These are phyloP conservation scores for Pseudogymnoascus sp. DNA, from an alignment of 2,329 filamentous ascomycete genomes.

Conservation along the genomic window DNA sequence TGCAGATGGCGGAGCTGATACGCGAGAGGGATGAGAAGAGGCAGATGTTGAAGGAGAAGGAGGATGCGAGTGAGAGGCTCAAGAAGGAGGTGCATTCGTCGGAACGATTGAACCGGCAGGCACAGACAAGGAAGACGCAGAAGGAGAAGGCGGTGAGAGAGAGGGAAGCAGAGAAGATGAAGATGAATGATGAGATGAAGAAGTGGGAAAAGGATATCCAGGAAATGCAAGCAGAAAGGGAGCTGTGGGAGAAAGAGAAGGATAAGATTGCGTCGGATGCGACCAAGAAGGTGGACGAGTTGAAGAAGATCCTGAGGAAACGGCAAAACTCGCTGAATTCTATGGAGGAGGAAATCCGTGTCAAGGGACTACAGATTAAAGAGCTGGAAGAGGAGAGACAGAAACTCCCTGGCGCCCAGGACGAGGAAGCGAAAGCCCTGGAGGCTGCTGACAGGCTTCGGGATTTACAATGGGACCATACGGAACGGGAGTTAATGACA, in stretches of 20 bases:
- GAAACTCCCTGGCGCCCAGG: conserved; percentile 52
- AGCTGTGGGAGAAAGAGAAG: conserved; percentile 47
- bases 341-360: conserved; percentile 65
- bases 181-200: conserved; percentile 60
- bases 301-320: conserved; percentile 47
- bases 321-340: conserved; percentile 48
- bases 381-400: conserved; percentile 64
- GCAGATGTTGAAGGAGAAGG: conserved; percentile 76
- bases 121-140: conserved; percentile 69
- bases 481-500: conserved; percentile 19
- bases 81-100: conserved; percentile 72
- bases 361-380: conserved; percentile 64
- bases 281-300: conserved; percentile 42
- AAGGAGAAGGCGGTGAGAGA: conserved; percentile 66
- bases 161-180: conserved; percentile 59
- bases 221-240: conserved; percentile 49
- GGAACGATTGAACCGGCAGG: conserved; percentile 72
- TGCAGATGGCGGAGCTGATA: conserved; percentile 58
- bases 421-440: conserved; percentile 34
- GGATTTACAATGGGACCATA: conserved; percentile 27
- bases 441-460: conserved; percentile 24
- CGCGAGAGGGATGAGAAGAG: conserved; percentile 73
- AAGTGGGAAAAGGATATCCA: conserved; percentile 59
- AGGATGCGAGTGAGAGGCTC: conserved; percentile 78
- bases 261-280: conserved; percentile 43